Base-by-base conservation (phyloP, 2,329 filamentous ascomycete genomes). In the Calonectria naviculata region DNA sequence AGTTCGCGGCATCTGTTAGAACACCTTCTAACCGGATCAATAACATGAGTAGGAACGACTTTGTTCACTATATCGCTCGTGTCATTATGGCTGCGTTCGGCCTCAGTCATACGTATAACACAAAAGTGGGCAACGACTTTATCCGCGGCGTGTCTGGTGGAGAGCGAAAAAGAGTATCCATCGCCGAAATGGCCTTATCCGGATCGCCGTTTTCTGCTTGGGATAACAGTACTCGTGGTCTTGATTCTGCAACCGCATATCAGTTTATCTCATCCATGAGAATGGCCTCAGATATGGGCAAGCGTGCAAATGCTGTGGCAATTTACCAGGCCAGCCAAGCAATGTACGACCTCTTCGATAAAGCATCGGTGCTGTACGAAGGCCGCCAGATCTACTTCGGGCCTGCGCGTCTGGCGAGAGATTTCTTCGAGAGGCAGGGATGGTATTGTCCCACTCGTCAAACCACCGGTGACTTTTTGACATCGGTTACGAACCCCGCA, bases 341-440 rank as follows among this genome's bases (percentile, higher is more conserved):
- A 44, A 92, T 92, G 38, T 94, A 93, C 78, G 91, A 94, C 41
- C 83, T 91, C 19, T 95, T 96, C 76, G 93, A 96, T 83, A 95
- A 95, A 79, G 90, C 89, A 0, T 87, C 91, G 0, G 92, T 96
- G 0, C 84, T 95, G 0, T 95, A 95, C 77, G 92, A 95, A 78
- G 94, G 94, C 1, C 88, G 92, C 0, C 89, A 95, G 78, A 95
- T 95, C 72, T 96, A 91, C 83, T 95, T 92, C 73, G 94, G 94
- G 0, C 88, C 89, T 0, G 89, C 90, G 0, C 79, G 77, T 7
- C 80, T 85, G 3, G 93, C 93, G 0, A 91, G 88, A 76, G 80
- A 80, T 0, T 95, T 91, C 81, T 95, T 95, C 71, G 89, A 91
- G 75, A 83, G 87, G 15, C 89, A 93, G 81, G 93, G 93, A 46